Percentiles rank a stretch among this genome's conserved stretches.
Evolutionary conservation across 1,139 yeast species (phyloP).

Genomic region (Suhomyces chickasaworum): DNA sequence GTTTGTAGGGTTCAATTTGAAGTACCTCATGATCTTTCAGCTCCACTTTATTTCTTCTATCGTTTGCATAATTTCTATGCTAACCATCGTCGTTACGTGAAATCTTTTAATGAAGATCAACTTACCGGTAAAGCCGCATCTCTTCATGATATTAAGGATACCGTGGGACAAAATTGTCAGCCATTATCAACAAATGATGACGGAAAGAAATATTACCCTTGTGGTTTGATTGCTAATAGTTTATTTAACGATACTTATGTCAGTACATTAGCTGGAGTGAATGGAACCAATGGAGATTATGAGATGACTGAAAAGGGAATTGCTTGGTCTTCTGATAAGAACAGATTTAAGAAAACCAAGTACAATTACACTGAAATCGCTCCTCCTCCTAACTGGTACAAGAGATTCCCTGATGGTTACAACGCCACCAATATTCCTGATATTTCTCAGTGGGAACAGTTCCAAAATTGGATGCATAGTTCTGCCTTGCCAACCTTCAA

Average conservation of each 20-base stretch:
- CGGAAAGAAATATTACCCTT: slow-evolving; percentile 76
- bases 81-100: slow-evolving; percentile 91
- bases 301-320: slow-evolving; percentile 68
- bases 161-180: slow-evolving; percentile 82
- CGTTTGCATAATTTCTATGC: slow-evolving; percentile 82
- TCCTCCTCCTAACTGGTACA: slow-evolving; percentile 96
- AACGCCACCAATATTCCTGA: slow-evolving; percentile 84
- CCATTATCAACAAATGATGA: slow-evolving; percentile 66
- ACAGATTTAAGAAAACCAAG: slow-evolving; percentile 76
- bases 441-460: slow-evolving; percentile 71
- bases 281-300: slow-evolving; percentile 52
- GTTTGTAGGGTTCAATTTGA: slow-evolving; percentile 80
- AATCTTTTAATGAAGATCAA: slow-evolving; percentile 89
- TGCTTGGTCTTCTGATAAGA: slow-evolving; percentile 82
- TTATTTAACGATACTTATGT: slow-evolving; percentile 83
- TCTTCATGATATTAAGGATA: slow-evolving; percentile 56
- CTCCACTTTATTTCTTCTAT: slow-evolving; percentile 80
- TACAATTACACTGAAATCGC: slow-evolving; percentile 73
- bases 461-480: slow-evolving; percentile 98
- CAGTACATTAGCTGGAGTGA: slow-evolving; percentile 51
- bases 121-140: slow-evolving; percentile 73
- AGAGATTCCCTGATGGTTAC: slow-evolving; percentile 85
- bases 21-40: slow-evolving; percentile 71
- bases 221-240: slow-evolving; percentile 95
- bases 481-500: slow-evolving; percentile 86